Evolutionary conservation across 805 yeast genomes (phyloP), one percentile per base, ranked within the genome.

Genomic region (Zygoascus flipseniorum): DNA sequence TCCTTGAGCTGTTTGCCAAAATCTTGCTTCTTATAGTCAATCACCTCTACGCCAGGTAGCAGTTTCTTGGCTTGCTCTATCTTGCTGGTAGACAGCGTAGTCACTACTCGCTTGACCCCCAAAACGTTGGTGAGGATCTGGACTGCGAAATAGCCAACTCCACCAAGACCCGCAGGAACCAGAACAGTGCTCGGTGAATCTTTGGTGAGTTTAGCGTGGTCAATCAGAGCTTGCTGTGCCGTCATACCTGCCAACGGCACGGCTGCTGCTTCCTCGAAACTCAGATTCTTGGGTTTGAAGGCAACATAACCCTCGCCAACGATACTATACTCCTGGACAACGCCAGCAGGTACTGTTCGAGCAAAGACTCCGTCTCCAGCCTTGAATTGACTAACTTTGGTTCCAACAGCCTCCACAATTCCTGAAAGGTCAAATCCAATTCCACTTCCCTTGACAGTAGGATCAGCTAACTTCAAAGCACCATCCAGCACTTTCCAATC

Each of bases 351-450:
- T 19, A 51, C 54, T 3, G 52, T 42, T 10, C 54, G 48, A 31
- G 58, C 48, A 31, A 31, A 56, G 8, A 61, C 60, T 37, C 52
- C 52, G 28, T 59, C 62, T 10, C 66, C 67, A 41, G 48, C 58
- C 39, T 54, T 55, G 52, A 60, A 53, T 9, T 23, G 31, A 2
- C 55, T 54, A 9, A 56, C 59, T 20, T 53, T 51, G n/a, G 56
- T 32, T 2, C 67, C 67, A 19, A 58, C 59, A 39, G 50, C 64
- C 28, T 56, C 63, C 9, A 64, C 61, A 8, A 28, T 48, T n/a
- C 67, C 67, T 4, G 65, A 62, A 16, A 55, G 52, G 32, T 64
- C 67, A 18, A 39, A 47, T 5, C 67, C 67, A 11, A 56, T 26
- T 14, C 56, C 50, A 16, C 51, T 37, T 18, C 61, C 62, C n/a